Conservation (phyloP, 2,329 filamentous ascomycete genomes). For the Cadophora sp. region DNA sequence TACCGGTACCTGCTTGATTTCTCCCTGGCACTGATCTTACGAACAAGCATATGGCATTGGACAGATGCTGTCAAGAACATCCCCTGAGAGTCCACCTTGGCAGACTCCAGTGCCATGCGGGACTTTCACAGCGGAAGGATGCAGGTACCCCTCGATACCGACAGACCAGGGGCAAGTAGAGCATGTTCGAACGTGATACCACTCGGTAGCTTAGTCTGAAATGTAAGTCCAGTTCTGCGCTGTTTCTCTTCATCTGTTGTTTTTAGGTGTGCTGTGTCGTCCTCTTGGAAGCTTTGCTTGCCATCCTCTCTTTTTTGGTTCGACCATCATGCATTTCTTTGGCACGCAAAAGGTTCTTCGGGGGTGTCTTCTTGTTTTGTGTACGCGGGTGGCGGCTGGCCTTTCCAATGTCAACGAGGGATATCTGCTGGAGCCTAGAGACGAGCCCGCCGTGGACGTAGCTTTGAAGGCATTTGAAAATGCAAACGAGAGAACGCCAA, state of each 20-base stretch:
- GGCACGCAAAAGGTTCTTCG: background rate
- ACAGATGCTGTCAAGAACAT: background rate
- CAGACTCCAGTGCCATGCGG: background rate
- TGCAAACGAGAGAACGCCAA: conserved; percentile 5
- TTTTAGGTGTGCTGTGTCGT: background rate
- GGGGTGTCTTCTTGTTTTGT: background rate
- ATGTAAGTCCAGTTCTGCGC: background rate
- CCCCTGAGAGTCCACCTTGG: background rate
- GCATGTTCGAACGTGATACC: background rate
- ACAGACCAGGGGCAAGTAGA: background rate
- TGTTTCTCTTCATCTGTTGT: background rate
- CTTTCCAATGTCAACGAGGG: background rate
- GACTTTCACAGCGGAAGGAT: background rate
- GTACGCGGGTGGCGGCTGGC: background rate
- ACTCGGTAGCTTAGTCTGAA: background rate
- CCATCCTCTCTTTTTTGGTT: background rate
- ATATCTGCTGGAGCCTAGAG: background rate
- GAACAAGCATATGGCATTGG: background rate
- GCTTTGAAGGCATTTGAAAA: background rate
- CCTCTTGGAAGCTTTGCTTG: background rate
- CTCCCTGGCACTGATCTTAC: background rate
- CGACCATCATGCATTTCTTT: background rate
- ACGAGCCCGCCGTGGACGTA: background rate
- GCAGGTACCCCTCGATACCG: background rate
- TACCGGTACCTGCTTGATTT: background rate